A percentile compares a stretch with the other conserved stretches of the same genome.
Conservation (phyloP, 805 yeast genomes). For the Priceomyces medius region DNA sequence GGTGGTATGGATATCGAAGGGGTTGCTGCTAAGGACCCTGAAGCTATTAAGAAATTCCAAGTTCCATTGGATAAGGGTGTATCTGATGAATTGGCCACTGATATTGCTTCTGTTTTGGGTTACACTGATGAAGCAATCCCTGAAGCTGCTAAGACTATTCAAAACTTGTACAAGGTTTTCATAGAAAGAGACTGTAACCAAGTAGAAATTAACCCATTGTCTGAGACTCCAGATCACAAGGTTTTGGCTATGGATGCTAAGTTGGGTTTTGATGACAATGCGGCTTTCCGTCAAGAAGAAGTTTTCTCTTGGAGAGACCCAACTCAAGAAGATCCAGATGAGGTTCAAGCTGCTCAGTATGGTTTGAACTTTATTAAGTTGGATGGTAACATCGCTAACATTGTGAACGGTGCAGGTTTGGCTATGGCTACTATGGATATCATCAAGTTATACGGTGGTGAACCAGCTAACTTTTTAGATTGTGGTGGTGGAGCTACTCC, state of each 20-base stretch:
- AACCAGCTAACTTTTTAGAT: conserved; percentile 98
- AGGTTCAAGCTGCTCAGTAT: conserved; percentile 84
- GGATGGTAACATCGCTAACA: conserved; percentile 97
- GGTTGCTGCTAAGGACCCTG: conserved; percentile 89
- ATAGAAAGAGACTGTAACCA: conserved; percentile 93
- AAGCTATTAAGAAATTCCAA: conserved; percentile 85
- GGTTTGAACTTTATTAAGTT: conserved; percentile 95
- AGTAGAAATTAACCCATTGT: conserved; percentile 96
- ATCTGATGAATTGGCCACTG: conserved; percentile 68
- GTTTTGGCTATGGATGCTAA: conserved; percentile 99
- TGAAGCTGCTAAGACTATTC: conserved; percentile 84
- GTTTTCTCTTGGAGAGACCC: conserved; percentile 96
- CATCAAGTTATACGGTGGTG: conserved; percentile 96
- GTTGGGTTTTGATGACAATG: conserved; percentile 97
- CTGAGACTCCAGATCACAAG: conserved; percentile 86
- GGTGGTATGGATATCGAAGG: conserved; percentile 99
- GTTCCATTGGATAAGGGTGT: conserved; percentile 78
- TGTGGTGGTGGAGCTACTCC: conserved; percentile 99
- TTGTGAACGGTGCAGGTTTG: conserved; percentile 99
- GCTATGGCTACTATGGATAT: conserved; percentile 99
- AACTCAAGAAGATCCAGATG: conserved; percentile 97
- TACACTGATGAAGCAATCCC: conserved; percentile 74
- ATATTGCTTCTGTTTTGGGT: conserved; percentile 78
- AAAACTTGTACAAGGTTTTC: conserved; percentile 86
- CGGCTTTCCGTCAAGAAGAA: conserved; percentile 90